These are phyloP conservation scores for Dalbergia cultrata DNA, from an alignment of 306 rosid genomes.

Conservation along the genomic window DNA sequence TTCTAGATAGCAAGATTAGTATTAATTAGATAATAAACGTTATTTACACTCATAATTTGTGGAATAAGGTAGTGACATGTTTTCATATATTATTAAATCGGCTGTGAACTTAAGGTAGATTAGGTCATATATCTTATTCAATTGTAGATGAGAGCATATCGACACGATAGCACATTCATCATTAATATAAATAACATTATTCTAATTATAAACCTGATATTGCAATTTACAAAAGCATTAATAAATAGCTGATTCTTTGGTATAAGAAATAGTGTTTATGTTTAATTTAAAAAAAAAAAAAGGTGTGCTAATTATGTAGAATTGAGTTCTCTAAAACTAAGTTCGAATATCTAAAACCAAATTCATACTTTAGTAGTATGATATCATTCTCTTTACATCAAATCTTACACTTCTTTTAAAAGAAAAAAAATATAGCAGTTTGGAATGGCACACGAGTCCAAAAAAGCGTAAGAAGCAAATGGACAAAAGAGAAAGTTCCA, in stretches of 20 bases:
- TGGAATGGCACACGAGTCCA: constrained; percentile 28
- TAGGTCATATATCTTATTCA: too few species aligned
- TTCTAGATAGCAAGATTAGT: neutral
- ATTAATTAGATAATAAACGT: neutral
- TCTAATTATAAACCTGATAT: neutral
- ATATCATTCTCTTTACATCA: neutral
- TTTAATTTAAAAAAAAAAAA: too few species aligned
- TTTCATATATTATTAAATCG: too few species aligned
- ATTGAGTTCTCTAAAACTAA: neutral
- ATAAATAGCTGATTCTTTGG: neutral
- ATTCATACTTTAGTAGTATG: neutral
- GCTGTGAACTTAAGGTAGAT: too few species aligned
- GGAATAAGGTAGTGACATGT: too few species aligned
- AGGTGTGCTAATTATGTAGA: neutral
- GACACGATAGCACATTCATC: too few species aligned
- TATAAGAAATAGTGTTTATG: neutral
- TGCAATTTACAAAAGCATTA: neutral
- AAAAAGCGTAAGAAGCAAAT: constrained; percentile 44
- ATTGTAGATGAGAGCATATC: too few species aligned
- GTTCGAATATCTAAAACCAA: neutral
- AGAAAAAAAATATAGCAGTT: neutral
- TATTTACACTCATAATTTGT: too few species aligned
- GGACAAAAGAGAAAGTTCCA: constrained; percentile 57
- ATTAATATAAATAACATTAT: too few species aligned
- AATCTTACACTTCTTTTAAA: constrained; percentile 8